phyloP scores from a whole-genome alignment of 345 rosid species.

The Passiflora organensis region DNA sequence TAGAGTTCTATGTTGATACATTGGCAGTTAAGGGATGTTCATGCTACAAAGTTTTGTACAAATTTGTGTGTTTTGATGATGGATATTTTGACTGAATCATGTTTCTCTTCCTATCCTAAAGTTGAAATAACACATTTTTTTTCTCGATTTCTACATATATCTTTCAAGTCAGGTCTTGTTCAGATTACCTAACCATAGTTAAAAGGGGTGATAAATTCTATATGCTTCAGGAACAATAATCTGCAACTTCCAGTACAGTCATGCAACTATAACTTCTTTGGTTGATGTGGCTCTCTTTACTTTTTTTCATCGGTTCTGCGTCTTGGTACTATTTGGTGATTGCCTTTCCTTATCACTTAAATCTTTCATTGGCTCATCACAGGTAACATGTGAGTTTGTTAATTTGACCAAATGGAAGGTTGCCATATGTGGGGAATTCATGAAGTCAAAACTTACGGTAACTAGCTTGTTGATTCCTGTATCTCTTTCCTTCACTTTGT shows the following conservation, averaged over 20 bases:
- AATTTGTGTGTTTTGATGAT: not conserved
- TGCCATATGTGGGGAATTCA: conserved; percentile 96
- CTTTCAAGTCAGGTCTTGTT: too few relatives aligned
- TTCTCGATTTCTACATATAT: too few relatives aligned
- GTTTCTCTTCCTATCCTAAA: not conserved
- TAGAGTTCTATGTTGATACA: not conserved
- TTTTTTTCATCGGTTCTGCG: too few relatives aligned
- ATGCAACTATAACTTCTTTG: too few relatives aligned
- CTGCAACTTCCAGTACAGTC: not conserved
- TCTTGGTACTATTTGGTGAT: too few relatives aligned
- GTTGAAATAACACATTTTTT: too few relatives aligned
- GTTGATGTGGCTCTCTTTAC: too few relatives aligned
- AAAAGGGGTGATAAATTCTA: too few relatives aligned
- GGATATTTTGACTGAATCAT: not conserved
- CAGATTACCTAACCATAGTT: too few relatives aligned
- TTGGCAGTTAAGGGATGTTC: conserved; percentile 1
- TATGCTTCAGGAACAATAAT: not conserved
- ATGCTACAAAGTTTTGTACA: not conserved
- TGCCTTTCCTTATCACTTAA: too few relatives aligned
- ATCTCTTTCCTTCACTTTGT: not conserved
- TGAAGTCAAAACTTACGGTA: conserved; percentile 82
- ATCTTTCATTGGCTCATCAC: conserved; percentile 14
- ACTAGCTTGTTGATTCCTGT: conserved; percentile 2
- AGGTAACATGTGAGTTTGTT: conserved; percentile 84
- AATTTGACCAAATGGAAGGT: conserved; percentile 83